phyloP scores from a whole-genome alignment of 2,329 filamentous ascomycete genomes.

The Fusarium duplospermum region DNA sequence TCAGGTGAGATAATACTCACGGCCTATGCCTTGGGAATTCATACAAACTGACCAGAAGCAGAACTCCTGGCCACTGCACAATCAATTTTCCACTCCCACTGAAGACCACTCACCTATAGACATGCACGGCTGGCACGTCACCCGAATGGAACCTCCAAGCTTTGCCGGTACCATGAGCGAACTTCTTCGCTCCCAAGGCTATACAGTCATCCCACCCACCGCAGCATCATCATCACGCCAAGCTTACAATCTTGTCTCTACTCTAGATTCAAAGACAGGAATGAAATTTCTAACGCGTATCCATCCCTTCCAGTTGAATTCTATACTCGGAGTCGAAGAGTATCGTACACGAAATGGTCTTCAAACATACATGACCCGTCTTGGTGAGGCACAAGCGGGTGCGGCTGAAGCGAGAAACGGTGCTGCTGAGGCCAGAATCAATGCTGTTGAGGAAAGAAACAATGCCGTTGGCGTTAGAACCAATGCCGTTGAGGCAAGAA shows the following conservation, averaged over 20 bases:
- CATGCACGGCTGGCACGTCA: neutral
- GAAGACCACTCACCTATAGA: neutral
- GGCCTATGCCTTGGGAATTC: neutral
- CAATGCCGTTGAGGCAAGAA: no score
- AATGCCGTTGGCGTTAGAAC: no score
- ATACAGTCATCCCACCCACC: neutral
- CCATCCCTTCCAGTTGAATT: neutral
- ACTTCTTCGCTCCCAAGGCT: neutral
- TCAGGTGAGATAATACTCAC: neutral
- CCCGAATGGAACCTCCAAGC: rapidly evolving
- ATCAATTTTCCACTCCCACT: neutral
- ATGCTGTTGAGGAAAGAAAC: no score
- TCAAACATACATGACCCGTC: no score
- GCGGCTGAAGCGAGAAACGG: no score
- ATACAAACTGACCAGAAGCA: neutral
- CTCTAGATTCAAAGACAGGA: neutral
- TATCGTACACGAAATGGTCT: no score
- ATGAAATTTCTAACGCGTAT: neutral
- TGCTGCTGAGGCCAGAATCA: no score
- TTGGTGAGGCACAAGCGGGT: no score
- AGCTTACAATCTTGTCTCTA: neutral
- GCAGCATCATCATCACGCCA: neutral
- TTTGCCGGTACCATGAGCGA: neutral
- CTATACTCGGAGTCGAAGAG: neutral
- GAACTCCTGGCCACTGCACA: neutral